phyloP scores from a whole-genome alignment of 768 basidiomycete species.

The Podaxis sp. region DNA sequence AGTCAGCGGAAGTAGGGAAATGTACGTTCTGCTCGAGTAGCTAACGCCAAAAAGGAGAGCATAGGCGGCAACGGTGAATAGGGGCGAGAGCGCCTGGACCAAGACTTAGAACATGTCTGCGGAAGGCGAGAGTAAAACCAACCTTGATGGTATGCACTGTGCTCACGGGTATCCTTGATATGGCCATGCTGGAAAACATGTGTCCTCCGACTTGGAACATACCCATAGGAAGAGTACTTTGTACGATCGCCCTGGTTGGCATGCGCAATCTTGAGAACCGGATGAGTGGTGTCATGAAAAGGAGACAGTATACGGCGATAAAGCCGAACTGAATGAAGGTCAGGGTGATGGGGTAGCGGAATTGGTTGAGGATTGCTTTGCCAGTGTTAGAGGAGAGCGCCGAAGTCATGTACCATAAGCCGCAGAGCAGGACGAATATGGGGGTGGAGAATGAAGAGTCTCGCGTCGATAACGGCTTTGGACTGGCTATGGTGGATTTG shows the following conservation, averaged over 20 bases:
- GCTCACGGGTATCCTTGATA: slow-evolving; percentile 92
- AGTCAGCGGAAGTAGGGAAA: slow-evolving; percentile 92
- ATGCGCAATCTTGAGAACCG: slow-evolving; percentile 64
- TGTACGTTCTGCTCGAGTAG: slow-evolving; percentile 88
- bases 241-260: slow-evolving; percentile 73
- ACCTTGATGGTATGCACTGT: slow-evolving; percentile 99
- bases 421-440: slow-evolving; percentile 77
- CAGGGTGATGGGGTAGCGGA: slow-evolving; percentile 93
- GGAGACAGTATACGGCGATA: slow-evolving; percentile 80
- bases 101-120: background rate
- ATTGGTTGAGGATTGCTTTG: slow-evolving; percentile 90
- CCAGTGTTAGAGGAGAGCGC: slow-evolving; percentile 96
- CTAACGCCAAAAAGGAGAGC: slow-evolving; percentile 90
- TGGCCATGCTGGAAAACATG: slow-evolving; percentile 97
- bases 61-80: slow-evolving; percentile 97
- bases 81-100: slow-evolving; percentile 85
- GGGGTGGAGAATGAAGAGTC: slow-evolving; percentile 32
- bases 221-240: slow-evolving; percentile 90
- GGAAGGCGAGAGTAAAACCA: slow-evolving; percentile 20
- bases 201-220: slow-evolving; percentile 97
- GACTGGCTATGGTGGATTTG: background rate
- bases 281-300: slow-evolving; percentile 76
- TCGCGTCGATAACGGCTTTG: slow-evolving; percentile 30
- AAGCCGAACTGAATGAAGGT: slow-evolving; percentile 98
- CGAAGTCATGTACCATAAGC: slow-evolving; percentile 91